phyloP scores from a whole-genome alignment of 352 stramenopile genomes.

The Thalassiosira gravida region DNA sequence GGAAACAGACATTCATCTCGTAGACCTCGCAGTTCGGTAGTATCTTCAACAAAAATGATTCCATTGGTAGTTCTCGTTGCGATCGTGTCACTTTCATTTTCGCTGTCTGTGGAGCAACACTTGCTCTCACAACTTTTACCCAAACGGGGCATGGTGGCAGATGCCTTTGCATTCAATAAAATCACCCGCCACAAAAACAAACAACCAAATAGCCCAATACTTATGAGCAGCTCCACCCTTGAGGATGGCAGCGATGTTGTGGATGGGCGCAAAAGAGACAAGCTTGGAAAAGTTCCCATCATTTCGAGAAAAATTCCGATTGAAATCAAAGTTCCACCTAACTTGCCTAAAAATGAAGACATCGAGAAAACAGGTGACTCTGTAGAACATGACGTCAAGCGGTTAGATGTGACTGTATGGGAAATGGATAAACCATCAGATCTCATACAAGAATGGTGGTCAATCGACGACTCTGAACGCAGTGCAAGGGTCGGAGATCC shows the following conservation, averaged over 20 bases:
- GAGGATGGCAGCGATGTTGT: no score
- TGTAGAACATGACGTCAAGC: slow-evolving; percentile 4
- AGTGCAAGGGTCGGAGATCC: slow-evolving; percentile 60
- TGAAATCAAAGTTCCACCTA: slow-evolving; percentile 1
- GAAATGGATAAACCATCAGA: slow-evolving; percentile 78
- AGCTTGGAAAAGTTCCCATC: slow-evolving; percentile 50
- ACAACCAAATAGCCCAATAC: background rate
- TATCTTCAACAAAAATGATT: slow-evolving; percentile 1
- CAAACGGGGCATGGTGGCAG: background rate
- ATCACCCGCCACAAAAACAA: background rate
- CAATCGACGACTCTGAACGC: slow-evolving; percentile 38
- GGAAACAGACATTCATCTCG: background rate
- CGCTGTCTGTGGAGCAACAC: no score
- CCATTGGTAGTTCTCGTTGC: no score
- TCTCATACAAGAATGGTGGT: slow-evolving; percentile 76
- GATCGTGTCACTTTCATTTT: no score
- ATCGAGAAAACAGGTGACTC: slow-evolving; percentile 7
- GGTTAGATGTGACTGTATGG: slow-evolving; percentile 67
- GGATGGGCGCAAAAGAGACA: slow-evolving; percentile 18
- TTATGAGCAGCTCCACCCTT: background rate
- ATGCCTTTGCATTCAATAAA: slow-evolving; percentile 12
- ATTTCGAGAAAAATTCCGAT: slow-evolving; percentile 66
- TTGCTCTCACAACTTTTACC: no score
- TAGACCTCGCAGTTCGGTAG: background rate
- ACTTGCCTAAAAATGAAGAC: slow-evolving; percentile 18